Base-by-base conservation (phyloP, 495 filamentous ascomycete species). In the Aspergillus sclerotioniger region DNA sequence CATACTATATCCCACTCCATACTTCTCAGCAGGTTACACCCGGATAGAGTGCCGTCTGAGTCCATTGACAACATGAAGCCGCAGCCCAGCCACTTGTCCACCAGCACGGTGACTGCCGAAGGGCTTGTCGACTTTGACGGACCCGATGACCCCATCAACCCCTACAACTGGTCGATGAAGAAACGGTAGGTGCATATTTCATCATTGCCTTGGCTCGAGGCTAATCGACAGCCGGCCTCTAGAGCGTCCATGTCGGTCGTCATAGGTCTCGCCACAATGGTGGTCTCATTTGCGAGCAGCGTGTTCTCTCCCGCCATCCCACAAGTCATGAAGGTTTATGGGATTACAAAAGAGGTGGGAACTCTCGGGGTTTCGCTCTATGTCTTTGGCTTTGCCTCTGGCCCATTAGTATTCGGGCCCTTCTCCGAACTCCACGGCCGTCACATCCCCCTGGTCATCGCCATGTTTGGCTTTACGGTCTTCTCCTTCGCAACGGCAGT, bases 341-440 rank as follows among this genome's bases (percentile, higher is more conserved):
- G 66, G 52, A 80, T 88, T 3, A 69, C 78, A 29, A 66, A 49
- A 1, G 81, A 84, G 66, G 79, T 83, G 2, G 76, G 83, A 0
- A 67, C 73, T 0, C 71, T 88, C 1, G 85, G 83, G 8, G 79
- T 84, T 9, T 77, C 82, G 0, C 69, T 88, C 3, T 83, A 86
- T 54, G 73, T 86, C 7, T 55, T 80, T 25, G 84, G 86, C 16
- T 87, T 84, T 59, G 84, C 81, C 0, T 66, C 83, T 3, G 84
- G 84, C 0, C 84, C 84, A 0, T 59, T 87, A 28, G 67, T 87
- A 29, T 89, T 84, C 84, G 87, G 84, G 15, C 87, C 87, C 0
- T 64, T 90, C 46, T 85, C 80, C 13, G 87, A 91, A 61, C 69
- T 86, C 10, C 77, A 81, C 57, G 85, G 85, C 1, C 77, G 84